Conservation (phyloP, 2,329 filamentous ascomycete species). For the Pseudogymnoascus sp. region DNA sequence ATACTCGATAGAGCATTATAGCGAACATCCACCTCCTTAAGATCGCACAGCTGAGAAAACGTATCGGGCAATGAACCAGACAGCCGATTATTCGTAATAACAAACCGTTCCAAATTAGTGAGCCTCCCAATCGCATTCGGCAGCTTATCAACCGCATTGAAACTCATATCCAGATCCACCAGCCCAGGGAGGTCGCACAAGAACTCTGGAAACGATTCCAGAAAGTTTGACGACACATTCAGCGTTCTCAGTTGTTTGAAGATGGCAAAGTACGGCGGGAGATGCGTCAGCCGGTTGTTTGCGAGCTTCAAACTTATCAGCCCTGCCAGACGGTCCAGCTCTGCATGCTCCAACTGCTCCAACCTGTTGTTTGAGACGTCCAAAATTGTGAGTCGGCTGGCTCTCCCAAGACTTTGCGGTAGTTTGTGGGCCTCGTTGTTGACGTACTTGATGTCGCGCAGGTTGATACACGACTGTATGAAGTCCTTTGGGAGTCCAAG, state of each 20-base stretch:
- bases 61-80: constrained; percentile 65
- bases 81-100: constrained; percentile 92
- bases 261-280: constrained; percentile 75
- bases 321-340: constrained; percentile 66
- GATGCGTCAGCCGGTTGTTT: constrained; percentile 76
- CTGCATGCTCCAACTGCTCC: constrained; percentile 78
- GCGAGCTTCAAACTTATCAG: constrained; percentile 86
- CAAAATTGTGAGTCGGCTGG: constrained; percentile 74
- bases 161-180: constrained; percentile 91
- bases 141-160: constrained; percentile 78
- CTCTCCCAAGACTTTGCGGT: constrained; percentile 75
- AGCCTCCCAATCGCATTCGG: constrained; percentile 74
- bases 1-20: constrained; percentile 89
- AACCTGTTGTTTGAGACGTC: constrained; percentile 93
- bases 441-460: constrained; percentile 92
- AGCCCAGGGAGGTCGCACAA: constrained; percentile 75
- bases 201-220: constrained; percentile 78
- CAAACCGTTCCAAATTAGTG: constrained; percentile 74
- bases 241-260: constrained; percentile 75
- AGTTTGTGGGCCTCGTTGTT: constrained; percentile 87
- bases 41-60: constrained; percentile 60
- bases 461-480: constrained; percentile 82
- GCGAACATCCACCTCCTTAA: constrained; percentile 89
- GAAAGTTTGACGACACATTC: constrained; percentile 89
- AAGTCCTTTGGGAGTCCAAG: constrained; percentile 94